These are phyloP conservation scores for Lecanicillium sp. DNA, from an alignment of 2,329 filamentous ascomycete genomes.

Conservation along the genomic window DNA sequence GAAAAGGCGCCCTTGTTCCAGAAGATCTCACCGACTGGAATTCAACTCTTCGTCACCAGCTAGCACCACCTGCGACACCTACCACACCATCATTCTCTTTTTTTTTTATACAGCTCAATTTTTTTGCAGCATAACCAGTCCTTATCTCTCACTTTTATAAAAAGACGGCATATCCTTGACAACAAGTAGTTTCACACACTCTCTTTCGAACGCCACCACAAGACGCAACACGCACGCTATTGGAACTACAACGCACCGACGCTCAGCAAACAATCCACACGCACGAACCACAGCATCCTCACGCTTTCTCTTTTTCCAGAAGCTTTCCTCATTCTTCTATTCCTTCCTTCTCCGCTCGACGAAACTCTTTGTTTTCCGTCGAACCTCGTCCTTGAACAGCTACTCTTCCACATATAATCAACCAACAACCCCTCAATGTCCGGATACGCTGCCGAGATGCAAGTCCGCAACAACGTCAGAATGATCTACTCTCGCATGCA, in stretches of 20 bases:
- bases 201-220: not conserved
- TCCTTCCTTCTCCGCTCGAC: too few relatives aligned
- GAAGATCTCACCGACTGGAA: constrained; percentile 10
- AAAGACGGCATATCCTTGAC: not conserved
- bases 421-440: not conserved
- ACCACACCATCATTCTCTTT: not conserved
- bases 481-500: constrained; percentile 40
- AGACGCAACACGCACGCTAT: not conserved
- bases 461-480: constrained; percentile 37
- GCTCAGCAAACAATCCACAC: too few relatives aligned
- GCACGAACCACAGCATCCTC: too few relatives aligned
- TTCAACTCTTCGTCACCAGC: constrained; percentile 5
- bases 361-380: too few relatives aligned
- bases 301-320: too few relatives aligned
- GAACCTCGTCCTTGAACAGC: too few relatives aligned
- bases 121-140: not conserved
- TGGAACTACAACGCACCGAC: constrained; percentile 3
- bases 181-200: not conserved
- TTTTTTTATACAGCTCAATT: not conserved
- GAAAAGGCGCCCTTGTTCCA: constrained; percentile 5
- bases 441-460: constrained; percentile 15
- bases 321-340: too few relatives aligned
- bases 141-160: not conserved
- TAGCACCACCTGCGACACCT: not conserved
- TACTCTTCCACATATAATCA: not conserved